Base-by-base conservation (phyloP, 1,284 basidiomycete species). In the Mycena citricolor region DNA sequence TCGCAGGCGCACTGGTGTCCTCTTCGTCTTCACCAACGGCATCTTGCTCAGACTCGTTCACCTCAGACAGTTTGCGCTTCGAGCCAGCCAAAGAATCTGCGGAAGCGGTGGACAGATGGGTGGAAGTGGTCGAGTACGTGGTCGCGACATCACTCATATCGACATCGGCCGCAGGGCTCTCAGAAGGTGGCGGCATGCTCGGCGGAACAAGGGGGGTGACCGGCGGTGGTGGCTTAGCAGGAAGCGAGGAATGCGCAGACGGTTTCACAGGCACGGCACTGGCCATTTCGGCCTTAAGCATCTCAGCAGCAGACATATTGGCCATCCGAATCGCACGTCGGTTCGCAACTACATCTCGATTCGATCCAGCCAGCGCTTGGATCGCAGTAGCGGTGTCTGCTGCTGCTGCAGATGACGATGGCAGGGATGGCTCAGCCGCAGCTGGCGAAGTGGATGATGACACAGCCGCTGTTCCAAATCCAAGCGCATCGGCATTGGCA, bases 281-380 rank as follows among this genome's bases (percentile, higher is more conserved):
- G 49, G 82, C 79, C 54, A 99, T 68, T 67, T 98, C 90, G 39
- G 93, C 94, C 67, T 92, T 94, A 56, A 99, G 74, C 62, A 86
- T 81, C 61, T 97, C 90, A 45, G 94, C 94, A 32, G 95, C 95
- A 67, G 83, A 91, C 77, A 97, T 82, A 62, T 99, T 98, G 12
- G 94, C 95, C 80, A 97, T 86, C 46, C 94, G 82, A 54, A 95
- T 92, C 17, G 89, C 89, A 54, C 79, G 78, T 44, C 91, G 81
- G 62, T 95, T 95, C 42, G 85, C 83, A 32, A 94, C 90, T 44
- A 94, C 80, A 62, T 94, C 90, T 54, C 79, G 77, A 66, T 94
- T 92, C 22, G 86, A 88, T 19, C 86, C 86, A 33, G 78, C 86
- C 33, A 82, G 71, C 25, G 86, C 85, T 57, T 76, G 83, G 36